phyloP scores from a whole-genome alignment of 169 alveolate species.

The Babesia divergens region DNA sequence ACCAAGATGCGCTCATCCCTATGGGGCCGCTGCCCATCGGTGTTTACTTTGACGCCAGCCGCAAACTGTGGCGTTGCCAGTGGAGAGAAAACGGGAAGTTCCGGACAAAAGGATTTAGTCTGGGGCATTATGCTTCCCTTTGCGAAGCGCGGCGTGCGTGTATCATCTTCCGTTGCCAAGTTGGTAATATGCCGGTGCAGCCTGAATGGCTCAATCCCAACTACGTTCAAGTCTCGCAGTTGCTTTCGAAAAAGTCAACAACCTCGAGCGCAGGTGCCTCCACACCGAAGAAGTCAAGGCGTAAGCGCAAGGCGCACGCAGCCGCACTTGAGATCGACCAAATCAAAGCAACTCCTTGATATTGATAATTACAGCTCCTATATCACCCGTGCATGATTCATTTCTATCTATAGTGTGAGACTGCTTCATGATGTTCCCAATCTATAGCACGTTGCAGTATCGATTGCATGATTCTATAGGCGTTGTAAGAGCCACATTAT shows the following conservation, averaged over 20 bases:
- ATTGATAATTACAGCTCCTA: slow-evolving; percentile 21
- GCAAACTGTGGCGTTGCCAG: slow-evolving; percentile 87
- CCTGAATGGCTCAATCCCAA: slow-evolving; percentile 81
- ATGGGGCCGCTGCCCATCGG: slow-evolving; percentile 85
- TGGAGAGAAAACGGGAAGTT: slow-evolving; percentile 87
- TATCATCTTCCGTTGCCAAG: slow-evolving; percentile 79
- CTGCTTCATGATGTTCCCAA: too few species aligned
- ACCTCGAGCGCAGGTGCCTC: slow-evolving; percentile 30
- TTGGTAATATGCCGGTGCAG: slow-evolving; percentile 82
- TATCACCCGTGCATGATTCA: slow-evolving; percentile 3
- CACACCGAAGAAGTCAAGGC: slow-evolving; percentile 54
- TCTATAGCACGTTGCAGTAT: too few species aligned
- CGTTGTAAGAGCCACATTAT: too few species aligned
- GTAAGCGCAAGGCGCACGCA: slow-evolving; percentile 28
- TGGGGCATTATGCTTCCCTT: slow-evolving; percentile 78
- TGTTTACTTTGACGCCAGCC: slow-evolving; percentile 82
- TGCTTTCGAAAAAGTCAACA: slow-evolving; percentile 31
- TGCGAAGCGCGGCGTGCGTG: slow-evolving; percentile 83
- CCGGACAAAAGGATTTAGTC: slow-evolving; percentile 82
- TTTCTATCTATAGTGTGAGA: too few species aligned
- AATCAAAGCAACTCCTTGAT: neutral
- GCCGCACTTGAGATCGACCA: neutral
- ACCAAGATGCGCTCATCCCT: slow-evolving; percentile 71
- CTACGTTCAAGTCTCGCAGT: slow-evolving; percentile 61
- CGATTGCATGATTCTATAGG: too few species aligned